Evolutionary conservation across 1,284 basidiomycete species (phyloP).

Genomic region (Puccinia horiana): DNA sequence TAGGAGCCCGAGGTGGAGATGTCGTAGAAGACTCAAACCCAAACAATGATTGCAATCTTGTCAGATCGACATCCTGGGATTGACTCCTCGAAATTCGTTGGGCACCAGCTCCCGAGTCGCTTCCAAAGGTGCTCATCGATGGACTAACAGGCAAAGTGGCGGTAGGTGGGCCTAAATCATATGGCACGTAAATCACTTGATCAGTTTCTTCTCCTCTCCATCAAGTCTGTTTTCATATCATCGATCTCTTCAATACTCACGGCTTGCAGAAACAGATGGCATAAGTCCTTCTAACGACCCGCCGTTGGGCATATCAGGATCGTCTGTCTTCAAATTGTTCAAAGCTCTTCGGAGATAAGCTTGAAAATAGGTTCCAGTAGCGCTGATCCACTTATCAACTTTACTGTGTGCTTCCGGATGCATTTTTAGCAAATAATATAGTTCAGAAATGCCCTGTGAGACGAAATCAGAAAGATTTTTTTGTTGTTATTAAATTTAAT

Average conservation of each 20-base stretch:
- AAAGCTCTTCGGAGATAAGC: constrained; percentile 60
- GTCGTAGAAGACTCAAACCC: constrained; percentile 15
- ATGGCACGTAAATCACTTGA: not conserved
- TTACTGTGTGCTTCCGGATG: constrained; percentile 83
- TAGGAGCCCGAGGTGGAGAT: not conserved
- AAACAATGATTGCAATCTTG: constrained; percentile 40
- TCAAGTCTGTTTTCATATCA: not conserved
- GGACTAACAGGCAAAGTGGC: not conserved
- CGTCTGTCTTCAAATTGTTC: constrained; percentile 56
- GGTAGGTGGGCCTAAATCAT: constrained; percentile 11
- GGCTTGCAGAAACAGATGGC: not conserved
- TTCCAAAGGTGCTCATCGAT: not conserved
- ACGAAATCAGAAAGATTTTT: not conserved
- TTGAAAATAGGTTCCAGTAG: constrained; percentile 61
- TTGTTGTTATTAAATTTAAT: not conserved
- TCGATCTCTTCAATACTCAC: constrained; percentile 4
- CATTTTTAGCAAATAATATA: constrained; percentile 89
- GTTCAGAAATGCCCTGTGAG: constrained; percentile 76
- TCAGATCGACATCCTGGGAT: constrained; percentile 41
- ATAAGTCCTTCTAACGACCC: not conserved
- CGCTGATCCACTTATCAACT: constrained; percentile 65
- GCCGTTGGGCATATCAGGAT: constrained; percentile 44
- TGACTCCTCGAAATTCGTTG: not conserved
- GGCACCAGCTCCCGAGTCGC: not conserved
- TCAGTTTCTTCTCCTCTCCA: not conserved